These are phyloP conservation scores for Eucalyptus grandis DNA, from an alignment of 345 rosid genomes.

Conservation along the genomic window DNA sequence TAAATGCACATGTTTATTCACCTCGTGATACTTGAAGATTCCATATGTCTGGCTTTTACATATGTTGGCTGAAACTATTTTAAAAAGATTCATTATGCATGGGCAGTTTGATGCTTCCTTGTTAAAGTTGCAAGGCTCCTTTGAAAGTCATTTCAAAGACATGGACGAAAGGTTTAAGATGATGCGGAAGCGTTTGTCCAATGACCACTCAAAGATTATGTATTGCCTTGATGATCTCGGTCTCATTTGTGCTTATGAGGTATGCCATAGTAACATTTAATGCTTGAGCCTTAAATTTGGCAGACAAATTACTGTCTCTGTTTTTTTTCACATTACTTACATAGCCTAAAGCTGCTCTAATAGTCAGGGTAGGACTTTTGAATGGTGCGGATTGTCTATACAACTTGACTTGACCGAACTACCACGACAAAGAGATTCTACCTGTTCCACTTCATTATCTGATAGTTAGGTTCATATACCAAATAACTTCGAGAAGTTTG, in stretches of 20 bases:
- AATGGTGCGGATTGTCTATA: neutral
- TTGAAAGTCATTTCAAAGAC: slow-evolving; percentile 13
- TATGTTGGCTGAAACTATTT: neutral
- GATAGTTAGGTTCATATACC: neutral
- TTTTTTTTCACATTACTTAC: neutral
- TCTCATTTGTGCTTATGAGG: slow-evolving; percentile 75
- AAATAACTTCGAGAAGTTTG: neutral
- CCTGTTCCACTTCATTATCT: neutral
- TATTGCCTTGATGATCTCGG: slow-evolving; percentile 83
- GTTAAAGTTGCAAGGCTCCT: slow-evolving; percentile 21
- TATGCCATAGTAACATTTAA: slow-evolving; percentile 5
- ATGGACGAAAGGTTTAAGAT: slow-evolving; percentile 36
- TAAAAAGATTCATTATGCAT: slow-evolving; percentile 2
- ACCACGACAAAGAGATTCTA: neutral
- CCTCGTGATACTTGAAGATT: neutral
- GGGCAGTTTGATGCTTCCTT: slow-evolving; percentile 52
- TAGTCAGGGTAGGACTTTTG: neutral
- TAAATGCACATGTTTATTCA: neutral
- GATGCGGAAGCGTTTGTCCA: slow-evolving; percentile 29
- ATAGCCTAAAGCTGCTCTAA: neutral
- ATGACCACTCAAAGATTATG: slow-evolving; percentile 45
- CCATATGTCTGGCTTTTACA: neutral
- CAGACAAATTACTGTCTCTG: neutral
- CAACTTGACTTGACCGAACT: neutral
- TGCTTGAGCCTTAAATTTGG: neutral